These are phyloP conservation scores for Candida andamanensis DNA, from an alignment of 805 yeast species.

Conservation along the genomic window DNA sequence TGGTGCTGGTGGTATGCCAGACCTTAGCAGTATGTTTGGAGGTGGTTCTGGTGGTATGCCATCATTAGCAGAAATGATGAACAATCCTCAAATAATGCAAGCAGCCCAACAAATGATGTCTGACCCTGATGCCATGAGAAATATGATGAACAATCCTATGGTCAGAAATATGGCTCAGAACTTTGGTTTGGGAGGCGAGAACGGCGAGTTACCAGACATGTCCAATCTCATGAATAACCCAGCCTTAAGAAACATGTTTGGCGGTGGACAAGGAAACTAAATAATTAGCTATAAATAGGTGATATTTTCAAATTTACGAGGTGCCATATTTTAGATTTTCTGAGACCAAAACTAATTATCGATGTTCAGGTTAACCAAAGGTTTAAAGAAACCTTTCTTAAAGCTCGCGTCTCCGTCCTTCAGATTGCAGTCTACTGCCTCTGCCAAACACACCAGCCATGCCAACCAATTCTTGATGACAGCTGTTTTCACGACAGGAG, in stretches of 20 bases:
- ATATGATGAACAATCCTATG: conserved; percentile 76
- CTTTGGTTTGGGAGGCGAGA: conserved; percentile 63
- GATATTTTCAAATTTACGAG: too few species aligned
- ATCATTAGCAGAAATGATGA: conserved; percentile 63
- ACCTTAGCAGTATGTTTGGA: conserved; percentile 66
- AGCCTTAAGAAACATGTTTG: conserved; percentile 54
- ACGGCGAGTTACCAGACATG: conserved; percentile 47
- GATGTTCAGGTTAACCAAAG: too few species aligned
- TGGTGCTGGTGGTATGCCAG: conserved; percentile 62
- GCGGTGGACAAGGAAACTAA: conserved; percentile 5
- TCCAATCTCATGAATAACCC: conserved; percentile 78
- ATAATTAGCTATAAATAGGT: too few species aligned
- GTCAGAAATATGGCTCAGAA: conserved; percentile 79
- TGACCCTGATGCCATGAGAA: conserved; percentile 70
- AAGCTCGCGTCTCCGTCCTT: not conserved
- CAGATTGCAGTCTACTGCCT: not conserved
- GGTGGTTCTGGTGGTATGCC: conserved; percentile 67
- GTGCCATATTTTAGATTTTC: too few species aligned
- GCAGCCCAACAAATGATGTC: conserved; percentile 48
- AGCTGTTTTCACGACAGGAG: conserved; percentile 2
- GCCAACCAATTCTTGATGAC: conserved; percentile 1
- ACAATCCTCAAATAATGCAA: conserved; percentile 83
- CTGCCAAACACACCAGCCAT: not conserved
- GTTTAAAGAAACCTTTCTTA: too few species aligned
- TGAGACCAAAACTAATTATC: too few species aligned